Conservation (phyloP, 148 eudicot genomes). For the Amaranthus palmeri region DNA sequence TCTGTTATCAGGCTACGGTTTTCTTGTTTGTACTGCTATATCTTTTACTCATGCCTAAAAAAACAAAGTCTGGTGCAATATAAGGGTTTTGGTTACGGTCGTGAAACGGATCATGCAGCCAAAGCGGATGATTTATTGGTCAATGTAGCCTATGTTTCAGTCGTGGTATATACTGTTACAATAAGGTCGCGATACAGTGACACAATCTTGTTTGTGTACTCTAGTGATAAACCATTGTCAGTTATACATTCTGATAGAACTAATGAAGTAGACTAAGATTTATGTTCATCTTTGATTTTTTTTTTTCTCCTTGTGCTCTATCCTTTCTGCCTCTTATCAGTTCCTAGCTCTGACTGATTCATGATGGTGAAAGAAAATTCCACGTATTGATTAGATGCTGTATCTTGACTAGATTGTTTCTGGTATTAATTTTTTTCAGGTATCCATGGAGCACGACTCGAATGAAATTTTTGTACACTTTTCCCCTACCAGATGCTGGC, state of each 20-base stretch:
- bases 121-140: no score
- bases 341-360: neutral
- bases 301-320: neutral
- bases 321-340: no score
- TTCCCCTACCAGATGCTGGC: constrained; percentile 86
- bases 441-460: constrained; percentile 59
- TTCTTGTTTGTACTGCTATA: neutral
- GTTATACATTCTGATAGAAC: neutral
- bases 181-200: no score
- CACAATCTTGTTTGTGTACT: no score
- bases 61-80: neutral
- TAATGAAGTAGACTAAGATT: neutral
- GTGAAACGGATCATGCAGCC: no score
- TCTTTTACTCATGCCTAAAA: neutral
- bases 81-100: neutral
- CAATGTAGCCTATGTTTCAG: no score
- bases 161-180: no score
- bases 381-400: neutral
- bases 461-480: constrained; percentile 65
- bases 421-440: constrained; percentile 39
- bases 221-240: no score
- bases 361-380: constrained; percentile 7
- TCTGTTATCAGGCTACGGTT: neutral
- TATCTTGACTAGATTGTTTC: constrained; percentile 2
- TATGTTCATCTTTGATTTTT: neutral